Evolutionary conservation across 495 filamentous ascomycete species (phyloP).

Genomic region (Lepraria neglecta): DNA sequence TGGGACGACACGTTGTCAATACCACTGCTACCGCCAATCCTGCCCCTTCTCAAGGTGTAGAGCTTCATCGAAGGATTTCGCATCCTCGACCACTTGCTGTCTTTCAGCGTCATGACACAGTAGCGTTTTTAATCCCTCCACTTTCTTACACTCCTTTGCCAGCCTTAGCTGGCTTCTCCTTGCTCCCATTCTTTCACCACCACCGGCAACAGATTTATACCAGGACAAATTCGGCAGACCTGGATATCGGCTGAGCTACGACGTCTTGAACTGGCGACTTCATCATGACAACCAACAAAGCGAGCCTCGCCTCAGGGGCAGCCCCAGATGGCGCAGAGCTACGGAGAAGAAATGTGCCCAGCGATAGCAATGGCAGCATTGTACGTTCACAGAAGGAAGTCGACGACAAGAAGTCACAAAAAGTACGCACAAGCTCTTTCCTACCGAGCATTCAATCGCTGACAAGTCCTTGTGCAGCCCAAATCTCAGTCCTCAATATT

Average conservation of each 20-base stretch:
- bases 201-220: background rate
- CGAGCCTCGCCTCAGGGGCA: slow-evolving; percentile 58
- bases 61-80: background rate
- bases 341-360: slow-evolving; percentile 67
- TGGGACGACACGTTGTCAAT: slow-evolving; percentile 18
- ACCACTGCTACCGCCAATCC: background rate
- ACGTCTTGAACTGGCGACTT: background rate
- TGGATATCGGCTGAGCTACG: too few relatives aligned
- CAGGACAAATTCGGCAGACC: background rate
- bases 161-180: slow-evolving; percentile 10
- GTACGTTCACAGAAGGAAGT: slow-evolving; percentile 38
- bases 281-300: slow-evolving; percentile 47
- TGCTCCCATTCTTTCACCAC: slow-evolving; percentile 4
- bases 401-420: slow-evolving; percentile 62
- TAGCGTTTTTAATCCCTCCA: background rate
- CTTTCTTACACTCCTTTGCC: slow-evolving; percentile 18
- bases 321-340: slow-evolving; percentile 57
- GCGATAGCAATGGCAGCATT: slow-evolving; percentile 38
- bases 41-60: background rate
- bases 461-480: slow-evolving; percentile 9
- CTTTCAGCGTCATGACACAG: slow-evolving; percentile 4
- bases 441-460: background rate
- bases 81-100: background rate
- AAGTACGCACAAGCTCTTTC: slow-evolving; percentile 41
- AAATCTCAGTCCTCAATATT: slow-evolving; percentile 21